A percentile compares a stretch with the other conserved stretches of the same genome.
phyloP scores from a whole-genome alignment of 345 rosid species.

The Stellera chamaejasme region DNA sequence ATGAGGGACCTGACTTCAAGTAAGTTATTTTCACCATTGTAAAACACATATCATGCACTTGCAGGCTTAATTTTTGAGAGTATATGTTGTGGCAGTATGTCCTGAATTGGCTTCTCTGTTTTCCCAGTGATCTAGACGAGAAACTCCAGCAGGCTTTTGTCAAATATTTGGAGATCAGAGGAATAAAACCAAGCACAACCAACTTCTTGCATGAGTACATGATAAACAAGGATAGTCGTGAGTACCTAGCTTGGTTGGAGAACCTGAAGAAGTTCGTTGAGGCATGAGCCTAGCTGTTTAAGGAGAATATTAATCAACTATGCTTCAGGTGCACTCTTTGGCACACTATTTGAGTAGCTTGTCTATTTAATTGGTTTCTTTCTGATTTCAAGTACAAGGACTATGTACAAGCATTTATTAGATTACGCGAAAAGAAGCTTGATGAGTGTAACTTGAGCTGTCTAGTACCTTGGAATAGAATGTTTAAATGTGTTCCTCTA shows the following conservation, averaged over 20 bases:
- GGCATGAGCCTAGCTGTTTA: conserved; percentile 17
- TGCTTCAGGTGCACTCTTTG: too few relatives aligned
- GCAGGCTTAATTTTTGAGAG: neutral
- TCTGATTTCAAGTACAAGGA: too few relatives aligned
- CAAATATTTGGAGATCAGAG: conserved; percentile 71
- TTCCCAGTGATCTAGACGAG: conserved; percentile 75
- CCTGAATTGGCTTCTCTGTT: neutral
- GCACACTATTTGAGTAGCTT: too few relatives aligned
- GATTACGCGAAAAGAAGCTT: too few relatives aligned
- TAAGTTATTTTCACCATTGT: conserved; percentile 24
- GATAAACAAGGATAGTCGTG: conserved; percentile 78
- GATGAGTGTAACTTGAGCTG: too few relatives aligned
- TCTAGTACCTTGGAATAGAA: too few relatives aligned
- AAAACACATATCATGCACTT: neutral
- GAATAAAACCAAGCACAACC: conserved; percentile 61
- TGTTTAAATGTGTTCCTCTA: too few relatives aligned
- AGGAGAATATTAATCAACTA: too few relatives aligned
- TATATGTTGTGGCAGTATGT: neutral
- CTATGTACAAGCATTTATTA: too few relatives aligned
- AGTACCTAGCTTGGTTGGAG: conserved; percentile 62
- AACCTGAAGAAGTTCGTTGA: conserved; percentile 58
- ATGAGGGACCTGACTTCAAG: conserved; percentile 83
- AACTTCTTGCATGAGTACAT: conserved; percentile 89
- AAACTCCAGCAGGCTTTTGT: conserved; percentile 70
- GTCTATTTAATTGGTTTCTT: too few relatives aligned